Base-by-base conservation (phyloP, 192 early-diverging fungal species). In the Funneliformis geosporum region DNA sequence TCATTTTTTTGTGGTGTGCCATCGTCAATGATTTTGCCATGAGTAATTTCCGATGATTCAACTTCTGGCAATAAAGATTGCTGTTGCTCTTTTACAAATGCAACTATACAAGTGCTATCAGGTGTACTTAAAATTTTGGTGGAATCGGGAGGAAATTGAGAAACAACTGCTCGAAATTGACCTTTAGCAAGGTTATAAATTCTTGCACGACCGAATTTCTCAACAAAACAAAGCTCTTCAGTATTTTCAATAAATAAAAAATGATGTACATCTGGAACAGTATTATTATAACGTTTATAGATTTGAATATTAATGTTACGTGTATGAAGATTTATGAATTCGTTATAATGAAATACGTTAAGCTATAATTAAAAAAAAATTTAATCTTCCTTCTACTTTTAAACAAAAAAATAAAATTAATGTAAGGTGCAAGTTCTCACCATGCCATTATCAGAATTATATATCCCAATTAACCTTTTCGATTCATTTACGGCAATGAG, bases 101-200 rank as follows among this genome's bases (percentile, higher is more conserved):
- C 78, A 28, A 79, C n/a, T 25, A 79, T 61, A 61, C 78, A 79
- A 10, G 68, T 4, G 2, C 78, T 68, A 71, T 79, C 67, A 25
- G 50, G 78, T 14, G 73, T 39, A 40, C 55, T 60, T 11, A 75
- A n/a, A 40, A 75, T 16, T 3, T 40, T 59, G 21, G 5, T 11
- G 10, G 73, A 21, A 12, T 72, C 33, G 4, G 27, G 14, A 21
- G 78, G 78, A 55, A 79, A 38, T 1, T 79, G 12, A 43, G 42
- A 69, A 61, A 79, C 42, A n/a, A 6, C 46, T 2, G 78, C 23
- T 12, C 60, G 43, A 39, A 79, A 70, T 59, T 60, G 25, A 10
- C 11, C 38, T 18, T 18, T 72, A 18, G 28, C 0, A 10, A 79
- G 39, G n/a, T 61, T 72, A 10, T 55, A 79, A 39, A 72, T 61